Evolutionary conservation across 495 filamentous ascomycete species (phyloP), one percentile per base, ranked within the genome.

Genomic region (Ramalina intermedia): DNA sequence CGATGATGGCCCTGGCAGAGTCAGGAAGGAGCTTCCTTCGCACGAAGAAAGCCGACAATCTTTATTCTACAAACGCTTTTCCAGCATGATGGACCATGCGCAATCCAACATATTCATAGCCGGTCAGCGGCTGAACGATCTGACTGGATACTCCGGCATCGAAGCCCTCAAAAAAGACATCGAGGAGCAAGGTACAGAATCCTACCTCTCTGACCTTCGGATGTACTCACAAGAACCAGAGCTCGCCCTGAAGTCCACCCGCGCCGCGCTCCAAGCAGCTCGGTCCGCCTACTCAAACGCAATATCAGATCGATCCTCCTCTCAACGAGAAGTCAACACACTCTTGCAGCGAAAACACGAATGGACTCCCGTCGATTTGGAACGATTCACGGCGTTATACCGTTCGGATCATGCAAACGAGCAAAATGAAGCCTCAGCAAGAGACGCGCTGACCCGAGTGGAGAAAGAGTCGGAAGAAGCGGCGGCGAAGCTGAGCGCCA

Each of bases 121-220:
- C 11, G 83, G 84, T 4, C 88, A 94, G 60, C 81, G 80, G 48
- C 73, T 98, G 64, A 96, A 96, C 63, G 84, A 85, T 57, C 70
- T 94, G 42, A 98, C 93, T 1, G 93, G 93, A 12, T 98, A 98
- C 73, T 82, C 84, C 1, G 81, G 83, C 35, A 98, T 98, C 63
- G 91, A 95, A 61, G 68, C 80, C 11, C 71, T 98, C 43, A 89
- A 94, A 60, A 64, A 67, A 5, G 73, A 80, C 14, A 95, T 96
- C 63, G 71, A 75, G 18, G 59, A 60, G 6, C 84, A 81, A 68
- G 79, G 79, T 81, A 37, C 24, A 9, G 1, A 1, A 17, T 1
- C 2, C 11, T 7, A 24, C 13, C 39, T 36, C 36, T 41, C 18
- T 27, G 16, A 50, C 50, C 51, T 40, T 43, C 17, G 17, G 33